These are phyloP conservation scores for Globisporangium nagaii DNA, from an alignment of 352 stramenopile genomes.

Conservation along the genomic window DNA sequence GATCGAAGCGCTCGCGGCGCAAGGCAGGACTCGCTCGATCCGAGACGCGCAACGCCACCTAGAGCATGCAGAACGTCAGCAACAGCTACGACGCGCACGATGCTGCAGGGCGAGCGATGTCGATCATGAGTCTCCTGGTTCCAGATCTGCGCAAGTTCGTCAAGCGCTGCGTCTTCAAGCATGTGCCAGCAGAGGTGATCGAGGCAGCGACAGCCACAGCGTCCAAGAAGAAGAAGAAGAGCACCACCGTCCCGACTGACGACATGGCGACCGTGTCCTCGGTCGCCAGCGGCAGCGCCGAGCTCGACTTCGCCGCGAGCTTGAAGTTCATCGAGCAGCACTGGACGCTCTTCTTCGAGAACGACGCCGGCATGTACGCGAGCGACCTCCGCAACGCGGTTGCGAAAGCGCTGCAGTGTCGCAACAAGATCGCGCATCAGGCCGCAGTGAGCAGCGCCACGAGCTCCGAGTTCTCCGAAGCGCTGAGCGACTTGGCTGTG, in stretches of 20 bases:
- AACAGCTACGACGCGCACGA: background rate
- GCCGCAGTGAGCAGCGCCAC: background rate
- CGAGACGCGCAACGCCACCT: no score
- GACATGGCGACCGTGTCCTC: background rate
- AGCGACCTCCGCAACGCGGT: background rate
- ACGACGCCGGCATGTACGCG: background rate
- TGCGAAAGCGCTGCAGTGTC: background rate
- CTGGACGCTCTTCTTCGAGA: background rate
- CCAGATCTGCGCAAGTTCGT: background rate
- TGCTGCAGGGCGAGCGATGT: background rate
- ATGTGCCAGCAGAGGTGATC: background rate
- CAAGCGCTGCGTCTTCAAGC: background rate
- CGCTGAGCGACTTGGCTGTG: background rate
- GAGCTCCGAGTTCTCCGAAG: background rate
- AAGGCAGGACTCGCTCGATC: no score
- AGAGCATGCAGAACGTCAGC: no score
- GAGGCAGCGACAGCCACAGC: no score
- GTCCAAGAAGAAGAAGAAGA: background rate
- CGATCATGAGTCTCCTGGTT: background rate
- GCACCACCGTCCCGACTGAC: background rate
- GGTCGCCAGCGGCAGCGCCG: background rate
- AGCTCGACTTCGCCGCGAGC: background rate
- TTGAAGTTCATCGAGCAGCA: background rate
- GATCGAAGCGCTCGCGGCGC: no score
- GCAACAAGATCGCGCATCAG: background rate